Base-by-base conservation (phyloP, 306 rosid genomes). In the Alnus rubra region DNA sequence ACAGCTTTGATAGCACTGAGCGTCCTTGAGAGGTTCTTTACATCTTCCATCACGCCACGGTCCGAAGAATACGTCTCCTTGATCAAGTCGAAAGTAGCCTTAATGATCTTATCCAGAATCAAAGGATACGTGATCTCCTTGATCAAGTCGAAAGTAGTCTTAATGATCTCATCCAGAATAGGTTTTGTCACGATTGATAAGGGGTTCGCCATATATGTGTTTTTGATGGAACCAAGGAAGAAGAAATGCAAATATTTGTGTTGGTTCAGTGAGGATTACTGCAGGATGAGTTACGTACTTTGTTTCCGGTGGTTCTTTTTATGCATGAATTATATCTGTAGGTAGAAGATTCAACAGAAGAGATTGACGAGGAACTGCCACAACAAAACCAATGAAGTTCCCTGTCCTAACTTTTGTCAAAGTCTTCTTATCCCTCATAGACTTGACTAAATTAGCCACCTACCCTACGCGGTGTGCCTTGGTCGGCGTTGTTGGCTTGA, bases 211-310 rank as follows among this genome's bases (percentile, higher is more conserved):
- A 51, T 51, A 13, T 1, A 3, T 51, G 53, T 15, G 1, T 12
- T 50, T 12, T 14, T 50, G 53, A 50, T 16, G 19, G 1, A 8
- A 15, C 7, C 8, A 16, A 16, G 58, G 23, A 16, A 53, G 23
- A 16, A 5, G 58, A 53, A 1, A 9, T 15, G 7, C 7, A 53
- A 53, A 16, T 53, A 53, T 53, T 5, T 53, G 9, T 53, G 18
- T 53, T 53, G 5, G 23, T 15, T 53, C 2, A 16, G 58, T 53
- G 58, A 53, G 23, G 7, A 53, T 53, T 53, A 23, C 28, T 23
- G 2, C 58, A 53, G 16, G n/a, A 52, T 52, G 16, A 47, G 97
- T 23, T 23, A 23, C 28, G 28, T 23, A 23, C 28, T 23, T 23
- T 23, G 28, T 23, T 23, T 23, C 28, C 28, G 28, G 28, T 23